These are phyloP conservation scores for Climacium dendroides DNA, from an alignment of 225 moss, liverwort and hornwort species.

Conservation along the genomic window DNA sequence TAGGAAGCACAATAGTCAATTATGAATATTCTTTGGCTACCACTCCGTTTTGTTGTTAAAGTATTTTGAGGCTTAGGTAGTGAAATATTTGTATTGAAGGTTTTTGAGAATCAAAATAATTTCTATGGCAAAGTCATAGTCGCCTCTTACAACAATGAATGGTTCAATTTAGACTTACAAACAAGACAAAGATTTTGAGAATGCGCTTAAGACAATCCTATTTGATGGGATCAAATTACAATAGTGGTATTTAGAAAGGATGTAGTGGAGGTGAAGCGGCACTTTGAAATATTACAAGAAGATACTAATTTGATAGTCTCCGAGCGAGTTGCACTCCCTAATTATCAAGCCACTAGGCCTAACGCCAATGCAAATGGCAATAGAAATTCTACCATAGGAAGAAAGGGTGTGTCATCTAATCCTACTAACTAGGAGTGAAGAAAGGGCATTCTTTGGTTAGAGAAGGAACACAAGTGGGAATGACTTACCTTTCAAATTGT, in stretches of 20 bases:
- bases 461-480: constrained; percentile 83
- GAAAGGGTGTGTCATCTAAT: constrained; percentile 40
- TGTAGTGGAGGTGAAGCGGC: constrained; percentile 59
- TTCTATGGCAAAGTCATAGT: constrained; percentile 36
- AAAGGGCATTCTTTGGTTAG: constrained; percentile 90
- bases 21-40: neutral
- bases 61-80: neutral
- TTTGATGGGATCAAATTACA: constrained; percentile 76
- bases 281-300: constrained; percentile 67
- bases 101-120: neutral
- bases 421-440: constrained; percentile 85
- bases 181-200: constrained; percentile 75
- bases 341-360: constrained; percentile 60
- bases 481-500: neutral
- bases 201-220: constrained; percentile 51
- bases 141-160: constrained; percentile 27
- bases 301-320: constrained; percentile 68
- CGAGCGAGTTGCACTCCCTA: constrained; percentile 67
- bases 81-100: neutral
- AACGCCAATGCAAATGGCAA: constrained; percentile 38
- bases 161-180: constrained; percentile 55
- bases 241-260: constrained; percentile 67
- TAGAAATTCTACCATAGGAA: constrained; percentile 17
- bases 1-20: neutral
- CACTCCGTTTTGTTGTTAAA: neutral